A percentile compares a stretch with the other conserved stretches of the same genome.
These are phyloP conservation scores for Cryptococcus sp. DNA, from an alignment of 1,284 basidiomycete genomes.

Conservation along the genomic window DNA sequence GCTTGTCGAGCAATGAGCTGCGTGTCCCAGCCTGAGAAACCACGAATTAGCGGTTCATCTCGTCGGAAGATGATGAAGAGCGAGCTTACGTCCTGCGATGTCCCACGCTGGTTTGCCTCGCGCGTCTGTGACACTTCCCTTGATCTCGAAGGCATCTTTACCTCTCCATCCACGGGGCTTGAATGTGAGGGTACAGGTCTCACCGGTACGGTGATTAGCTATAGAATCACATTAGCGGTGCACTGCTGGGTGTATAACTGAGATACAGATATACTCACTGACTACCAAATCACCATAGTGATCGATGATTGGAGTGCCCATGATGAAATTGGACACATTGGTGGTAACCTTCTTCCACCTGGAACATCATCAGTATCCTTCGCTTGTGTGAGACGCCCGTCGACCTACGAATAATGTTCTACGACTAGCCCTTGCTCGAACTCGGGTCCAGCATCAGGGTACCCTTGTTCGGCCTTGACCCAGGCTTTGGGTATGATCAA, in stretches of 20 bases:
- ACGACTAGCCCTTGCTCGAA: slow-evolving; percentile 43
- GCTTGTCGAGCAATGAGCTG: slow-evolving; percentile 85
- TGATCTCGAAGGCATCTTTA: slow-evolving; percentile 88
- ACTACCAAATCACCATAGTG: slow-evolving; percentile 95
- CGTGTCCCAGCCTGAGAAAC: slow-evolving; percentile 73
- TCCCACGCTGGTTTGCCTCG: slow-evolving; percentile 74
- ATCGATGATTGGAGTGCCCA: slow-evolving; percentile 91
- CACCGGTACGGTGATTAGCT: slow-evolving; percentile 92
- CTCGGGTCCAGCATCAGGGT: slow-evolving; percentile 48
- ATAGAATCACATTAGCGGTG: slow-evolving; percentile 34
- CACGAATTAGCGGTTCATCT: not conserved
- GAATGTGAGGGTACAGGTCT: slow-evolving; percentile 86
- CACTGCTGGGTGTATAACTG: not conserved
- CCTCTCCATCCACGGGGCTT: slow-evolving; percentile 95
- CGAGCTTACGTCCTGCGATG: slow-evolving; percentile 72
- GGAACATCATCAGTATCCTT: not conserved
- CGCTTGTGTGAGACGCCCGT: not conserved
- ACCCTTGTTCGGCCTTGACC: slow-evolving; percentile 44
- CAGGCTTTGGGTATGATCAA: slow-evolving; percentile 73
- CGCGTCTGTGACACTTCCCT: slow-evolving; percentile 74
- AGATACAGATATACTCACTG: slow-evolving; percentile 49
- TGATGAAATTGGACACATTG: slow-evolving; percentile 88
- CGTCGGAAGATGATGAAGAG: too few species aligned
- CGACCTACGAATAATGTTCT: slow-evolving; percentile 49
- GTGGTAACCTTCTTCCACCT: slow-evolving; percentile 78